Evolutionary conservation across 2,329 filamentous ascomycete species (phyloP).

Genomic region (Pyrenochaeta sp.): DNA sequence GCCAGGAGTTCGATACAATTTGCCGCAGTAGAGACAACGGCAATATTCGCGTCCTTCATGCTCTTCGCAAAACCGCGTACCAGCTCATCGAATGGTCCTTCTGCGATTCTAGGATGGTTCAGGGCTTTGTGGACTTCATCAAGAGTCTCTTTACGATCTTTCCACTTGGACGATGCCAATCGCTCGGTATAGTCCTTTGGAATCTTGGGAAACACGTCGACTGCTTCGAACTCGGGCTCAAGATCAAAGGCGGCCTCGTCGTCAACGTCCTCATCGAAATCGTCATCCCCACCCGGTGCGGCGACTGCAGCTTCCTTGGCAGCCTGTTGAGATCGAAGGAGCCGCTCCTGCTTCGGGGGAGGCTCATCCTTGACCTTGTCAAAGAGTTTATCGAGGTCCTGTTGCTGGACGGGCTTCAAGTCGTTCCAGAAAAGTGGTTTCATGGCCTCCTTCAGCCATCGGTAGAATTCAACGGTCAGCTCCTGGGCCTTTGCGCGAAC

Average conservation of each 20-base stretch:
- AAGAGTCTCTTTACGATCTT: conserved; percentile 93
- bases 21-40: conserved; percentile 90
- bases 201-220: conserved; percentile 84
- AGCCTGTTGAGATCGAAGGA: conserved; percentile 88
- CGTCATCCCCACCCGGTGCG: conserved; percentile 63
- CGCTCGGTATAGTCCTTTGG: conserved; percentile 84
- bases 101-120: conserved; percentile 91
- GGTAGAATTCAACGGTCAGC: conserved; percentile 90
- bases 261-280: conserved; percentile 63
- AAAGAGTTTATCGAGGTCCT: conserved; percentile 91
- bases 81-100: conserved; percentile 86
- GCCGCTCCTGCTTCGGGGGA: conserved; percentile 85
- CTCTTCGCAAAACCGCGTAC: conserved; percentile 86
- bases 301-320: conserved; percentile 76
- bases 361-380: conserved; percentile 91
- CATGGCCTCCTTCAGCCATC: conserved; percentile 97
- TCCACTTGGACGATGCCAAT: conserved; percentile 93
- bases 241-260: conserved; percentile 76
- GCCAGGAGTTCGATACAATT: conserved; percentile 91
- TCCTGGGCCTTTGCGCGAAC: conserved; percentile 93
- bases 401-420: conserved; percentile 92
- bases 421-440: conserved; percentile 98
- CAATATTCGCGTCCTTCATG: conserved; percentile 99
- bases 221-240: conserved; percentile 73
- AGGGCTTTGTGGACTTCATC: conserved; percentile 79